phyloP scores from a whole-genome alignment of 106 monocot species.

The Narthecium ossifragum region DNA sequence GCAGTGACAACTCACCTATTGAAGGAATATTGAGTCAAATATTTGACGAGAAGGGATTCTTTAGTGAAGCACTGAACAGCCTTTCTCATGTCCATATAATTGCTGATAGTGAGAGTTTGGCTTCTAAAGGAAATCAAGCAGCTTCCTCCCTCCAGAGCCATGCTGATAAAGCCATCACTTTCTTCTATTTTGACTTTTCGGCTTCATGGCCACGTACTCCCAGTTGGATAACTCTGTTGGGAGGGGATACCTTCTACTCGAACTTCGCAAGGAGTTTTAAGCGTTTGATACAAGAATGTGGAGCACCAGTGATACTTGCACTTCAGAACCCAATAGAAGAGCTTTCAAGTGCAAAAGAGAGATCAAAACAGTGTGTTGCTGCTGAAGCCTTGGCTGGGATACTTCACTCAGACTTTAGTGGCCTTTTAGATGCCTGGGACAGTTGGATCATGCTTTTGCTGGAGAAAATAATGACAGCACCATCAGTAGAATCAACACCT shows the following conservation, averaged over 20 bases:
- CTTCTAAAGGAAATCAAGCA: slow-evolving; percentile 52
- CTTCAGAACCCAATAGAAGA: slow-evolving; percentile 51
- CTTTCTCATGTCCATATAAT: slow-evolving; percentile 93
- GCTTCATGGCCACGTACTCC: slow-evolving; percentile 97
- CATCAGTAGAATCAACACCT: slow-evolving; percentile 84
- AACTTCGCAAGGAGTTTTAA: slow-evolving; percentile 88
- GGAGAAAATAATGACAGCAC: slow-evolving; percentile 58
- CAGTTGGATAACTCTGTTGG: slow-evolving; percentile 72
- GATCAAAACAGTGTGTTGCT: slow-evolving; percentile 96
- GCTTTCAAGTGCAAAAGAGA: slow-evolving; percentile 74
- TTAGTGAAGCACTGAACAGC: slow-evolving; percentile 67
- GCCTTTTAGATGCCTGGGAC: slow-evolving; percentile 63
- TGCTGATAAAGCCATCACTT: slow-evolving; percentile 81
- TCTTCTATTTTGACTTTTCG: slow-evolving; percentile 95
- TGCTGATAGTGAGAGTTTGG: slow-evolving; percentile 60
- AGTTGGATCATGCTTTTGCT: slow-evolving; percentile 68
- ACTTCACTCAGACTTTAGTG: slow-evolving; percentile 84
- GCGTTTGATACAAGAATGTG: slow-evolving; percentile 83
- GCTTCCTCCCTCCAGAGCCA: slow-evolving; percentile 68
- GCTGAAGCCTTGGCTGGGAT: slow-evolving; percentile 90
- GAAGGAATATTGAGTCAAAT: slow-evolving; percentile 44
- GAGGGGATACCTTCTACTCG: slow-evolving; percentile 75
- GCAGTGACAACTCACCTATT: slow-evolving; percentile 16
- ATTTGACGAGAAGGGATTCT: slow-evolving; percentile 64
- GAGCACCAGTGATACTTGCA: slow-evolving; percentile 45